A percentile compares a stretch with the other conserved stretches of the same genome.
These are phyloP conservation scores for Sinapis alba DNA, from an alignment of 441 rosid genomes.

Conservation along the genomic window DNA sequence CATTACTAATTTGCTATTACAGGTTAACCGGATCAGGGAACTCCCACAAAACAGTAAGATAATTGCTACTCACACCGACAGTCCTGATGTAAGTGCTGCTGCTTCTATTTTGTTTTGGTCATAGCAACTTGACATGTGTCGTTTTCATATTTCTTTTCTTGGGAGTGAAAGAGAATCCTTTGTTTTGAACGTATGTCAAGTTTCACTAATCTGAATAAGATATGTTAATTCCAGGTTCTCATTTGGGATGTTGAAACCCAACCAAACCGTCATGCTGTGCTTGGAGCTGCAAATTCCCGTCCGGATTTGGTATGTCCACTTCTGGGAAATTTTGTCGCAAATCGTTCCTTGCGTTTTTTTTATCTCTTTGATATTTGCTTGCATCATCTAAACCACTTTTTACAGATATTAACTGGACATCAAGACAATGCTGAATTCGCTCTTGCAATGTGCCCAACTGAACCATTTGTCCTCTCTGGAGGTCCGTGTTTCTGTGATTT, in stretches of 20 bases:
- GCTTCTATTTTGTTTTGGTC: slow-evolving; percentile 10
- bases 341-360: slow-evolving; percentile 5
- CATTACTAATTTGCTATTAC: slow-evolving; percentile 21
- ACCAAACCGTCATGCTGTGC: slow-evolving; percentile 96
- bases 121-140: neutral
- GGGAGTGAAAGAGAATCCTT: slow-evolving; percentile 9
- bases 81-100: slow-evolving; percentile 78
- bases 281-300: slow-evolving; percentile 85
- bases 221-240: slow-evolving; percentile 63
- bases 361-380: slow-evolving; percentile 13
- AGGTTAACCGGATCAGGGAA: slow-evolving; percentile 99
- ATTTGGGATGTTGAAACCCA: slow-evolving; percentile 99
- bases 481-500: slow-evolving; percentile 52
- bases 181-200: neutral
- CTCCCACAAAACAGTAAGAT: slow-evolving; percentile 93
- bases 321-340: neutral
- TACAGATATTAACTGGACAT: slow-evolving; percentile 95
- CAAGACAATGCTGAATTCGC: slow-evolving; percentile 99
- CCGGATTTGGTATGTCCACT: slow-evolving; percentile 81
- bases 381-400: slow-evolving; percentile 15
- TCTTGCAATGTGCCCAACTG: slow-evolving; percentile 97
- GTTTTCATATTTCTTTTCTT: slow-evolving; percentile 3
- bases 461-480: slow-evolving; percentile 99
- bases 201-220: slow-evolving; percentile 4
- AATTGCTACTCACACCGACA: slow-evolving; percentile 97